These are phyloP conservation scores for Neonectria ditissima DNA, from an alignment of 2,329 filamentous ascomycete species.

Conservation along the genomic window DNA sequence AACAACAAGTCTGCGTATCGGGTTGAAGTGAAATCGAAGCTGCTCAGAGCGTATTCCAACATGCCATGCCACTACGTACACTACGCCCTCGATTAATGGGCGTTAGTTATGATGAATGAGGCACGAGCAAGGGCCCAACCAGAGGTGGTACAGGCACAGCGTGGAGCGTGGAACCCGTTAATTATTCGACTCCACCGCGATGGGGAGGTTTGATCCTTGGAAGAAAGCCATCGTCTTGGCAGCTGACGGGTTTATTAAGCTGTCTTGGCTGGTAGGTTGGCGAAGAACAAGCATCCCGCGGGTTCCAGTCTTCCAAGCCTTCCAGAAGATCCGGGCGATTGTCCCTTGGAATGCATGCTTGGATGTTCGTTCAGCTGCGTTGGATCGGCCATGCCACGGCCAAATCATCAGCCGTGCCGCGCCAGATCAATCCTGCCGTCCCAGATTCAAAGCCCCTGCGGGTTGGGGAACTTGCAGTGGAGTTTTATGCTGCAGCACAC, in stretches of 20 bases:
- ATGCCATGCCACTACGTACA: no score
- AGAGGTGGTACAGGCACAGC: neutral
- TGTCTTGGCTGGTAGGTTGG: neutral
- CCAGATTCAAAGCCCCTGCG: no score
- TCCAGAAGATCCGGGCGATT: neutral
- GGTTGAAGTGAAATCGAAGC: conserved; percentile 1
- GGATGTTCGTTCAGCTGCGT: conserved; percentile 10
- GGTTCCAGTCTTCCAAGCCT: neutral
- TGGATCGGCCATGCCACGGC: conserved; percentile 19
- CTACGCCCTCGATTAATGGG: no score
- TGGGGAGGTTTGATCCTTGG: neutral
- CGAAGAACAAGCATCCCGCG: neutral
- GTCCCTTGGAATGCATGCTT: neutral
- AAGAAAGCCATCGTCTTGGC: neutral
- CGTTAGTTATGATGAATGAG: no score
- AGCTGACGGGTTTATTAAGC: neutral
- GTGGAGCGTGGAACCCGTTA: neutral
- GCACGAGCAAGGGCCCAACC: no score
- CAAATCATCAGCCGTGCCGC: conserved; percentile 11
- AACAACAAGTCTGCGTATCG: no score
- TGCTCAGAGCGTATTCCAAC: neutral
- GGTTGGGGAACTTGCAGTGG: neutral
- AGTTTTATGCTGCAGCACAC: neutral
- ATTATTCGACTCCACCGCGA: neutral
- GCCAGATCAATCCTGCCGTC: conserved; percentile 3